phyloP scores from a whole-genome alignment of 2,329 filamentous ascomycete genomes.

The Blastomyces percursus region DNA sequence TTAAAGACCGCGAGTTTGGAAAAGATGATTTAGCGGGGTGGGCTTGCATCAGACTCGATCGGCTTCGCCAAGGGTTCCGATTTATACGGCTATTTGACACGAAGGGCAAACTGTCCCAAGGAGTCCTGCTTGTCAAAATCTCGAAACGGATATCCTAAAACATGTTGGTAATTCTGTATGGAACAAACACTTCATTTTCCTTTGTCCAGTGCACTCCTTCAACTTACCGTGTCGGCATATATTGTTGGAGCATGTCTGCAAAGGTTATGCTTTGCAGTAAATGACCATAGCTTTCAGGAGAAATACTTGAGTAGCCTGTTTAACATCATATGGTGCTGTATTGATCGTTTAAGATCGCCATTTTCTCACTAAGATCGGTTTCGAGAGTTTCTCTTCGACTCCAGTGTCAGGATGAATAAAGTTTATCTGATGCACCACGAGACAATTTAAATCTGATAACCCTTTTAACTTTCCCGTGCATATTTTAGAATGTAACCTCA shows the following conservation, averaged over 20 bases:
- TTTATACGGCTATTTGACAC: conserved; percentile 66
- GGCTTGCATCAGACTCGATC: conserved; percentile 78
- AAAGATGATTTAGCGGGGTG: conserved; percentile 72
- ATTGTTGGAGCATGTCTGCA: background rate
- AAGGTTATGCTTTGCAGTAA: background rate
- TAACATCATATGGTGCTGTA: background rate
- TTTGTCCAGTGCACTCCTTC: background rate
- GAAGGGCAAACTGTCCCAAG: conserved; percentile 54
- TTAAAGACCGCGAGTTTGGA: conserved; percentile 76
- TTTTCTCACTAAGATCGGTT: background rate
- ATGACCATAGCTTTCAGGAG: background rate
- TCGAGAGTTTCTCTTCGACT: background rate
- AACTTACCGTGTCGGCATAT: background rate
- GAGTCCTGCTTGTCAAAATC: conserved; percentile 63
- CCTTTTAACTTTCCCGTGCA: background rate
- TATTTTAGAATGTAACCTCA: background rate
- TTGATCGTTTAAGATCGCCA: background rate
- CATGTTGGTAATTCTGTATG: background rate
- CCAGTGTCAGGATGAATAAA: background rate
- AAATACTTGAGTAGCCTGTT: background rate
- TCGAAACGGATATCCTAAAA: conserved; percentile 41
- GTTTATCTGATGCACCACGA: background rate
- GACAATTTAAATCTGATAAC: background rate
- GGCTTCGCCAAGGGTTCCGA: conserved; percentile 62
- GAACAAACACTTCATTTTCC: background rate